Evolutionary conservation across 2,329 filamentous ascomycete genomes (phyloP).

Genomic region (Parafenestella ontariensis): DNA sequence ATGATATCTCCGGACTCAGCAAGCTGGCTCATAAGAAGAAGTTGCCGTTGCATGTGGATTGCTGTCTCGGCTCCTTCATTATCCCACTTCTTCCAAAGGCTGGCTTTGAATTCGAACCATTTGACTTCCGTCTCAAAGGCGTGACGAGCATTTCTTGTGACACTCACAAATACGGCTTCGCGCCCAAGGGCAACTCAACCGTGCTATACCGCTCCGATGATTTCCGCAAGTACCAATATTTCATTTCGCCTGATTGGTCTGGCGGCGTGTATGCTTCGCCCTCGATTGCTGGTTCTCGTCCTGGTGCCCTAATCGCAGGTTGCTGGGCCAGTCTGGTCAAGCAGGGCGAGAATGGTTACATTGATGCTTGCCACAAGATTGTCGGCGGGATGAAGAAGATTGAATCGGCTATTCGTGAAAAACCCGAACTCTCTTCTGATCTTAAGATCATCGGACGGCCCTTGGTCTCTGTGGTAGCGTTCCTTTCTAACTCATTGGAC

Average conservation of each 20-base stretch:
- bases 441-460: conserved; percentile 84
- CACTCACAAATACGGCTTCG: conserved; percentile 99
- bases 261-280: conserved; percentile 96
- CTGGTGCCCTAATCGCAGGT: conserved; percentile 91
- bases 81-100: conserved; percentile 90
- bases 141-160: conserved; percentile 96
- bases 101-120: conserved; percentile 87
- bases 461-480: conserved; percentile 88
- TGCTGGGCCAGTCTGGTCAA: conserved; percentile 94
- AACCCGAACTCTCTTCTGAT: conserved; percentile 72
- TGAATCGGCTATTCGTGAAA: conserved; percentile 71
- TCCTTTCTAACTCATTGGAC: conserved; percentile 81
- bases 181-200: conserved; percentile 95
- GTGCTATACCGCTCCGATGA: conserved; percentile 84
- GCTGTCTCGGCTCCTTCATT: conserved; percentile 94
- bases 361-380: conserved; percentile 85
- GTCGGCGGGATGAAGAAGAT: conserved; percentile 87
- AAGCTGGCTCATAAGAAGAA: conserved; percentile 79
- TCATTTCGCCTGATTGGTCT: conserved; percentile 92
- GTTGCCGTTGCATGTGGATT: conserved; percentile 93
- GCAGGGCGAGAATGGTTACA: conserved; percentile 86
- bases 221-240: conserved; percentile 92
- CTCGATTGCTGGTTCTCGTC: conserved; percentile 87
- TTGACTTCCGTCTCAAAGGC: conserved; percentile 93
- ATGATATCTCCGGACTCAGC: conserved; percentile 87